Evolutionary conservation across 805 yeast species (phyloP), one percentile per base, ranked within the genome.

Genomic region (Monosporozyma siamensis): DNA sequence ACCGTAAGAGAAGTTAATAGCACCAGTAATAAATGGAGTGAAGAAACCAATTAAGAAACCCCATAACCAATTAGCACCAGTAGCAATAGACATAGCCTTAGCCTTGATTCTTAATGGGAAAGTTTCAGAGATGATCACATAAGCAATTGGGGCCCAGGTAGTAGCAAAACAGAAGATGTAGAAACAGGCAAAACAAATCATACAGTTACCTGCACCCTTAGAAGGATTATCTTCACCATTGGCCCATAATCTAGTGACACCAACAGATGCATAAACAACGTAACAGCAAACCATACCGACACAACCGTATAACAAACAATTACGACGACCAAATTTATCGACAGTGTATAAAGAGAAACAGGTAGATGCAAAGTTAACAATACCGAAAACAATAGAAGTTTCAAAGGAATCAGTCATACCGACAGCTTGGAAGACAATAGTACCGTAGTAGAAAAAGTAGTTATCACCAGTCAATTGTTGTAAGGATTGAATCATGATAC

Each of bases 121-220:
- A 32, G 79, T 70, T 65, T 82, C 88, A 30, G 87, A 76, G 31
- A 78, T 72, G 52, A 80, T 77, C 43, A 78, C 79, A 64, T 70
- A 81, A 38, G 75, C 78, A 55, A 76, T 74, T 56, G 86, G 84
- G 50, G 86, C 88, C 88, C 88, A 82, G 20, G 86, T 77, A 39
- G 80, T 74, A 26, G 88, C 88, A 55, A 81, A 82, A 69, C 72
- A 79, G 74, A 80, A 80, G 47, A 82, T 78, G 69, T 69, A 82
- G 57, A 82, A 67, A 68, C 86, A 79, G 18, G 87, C 72, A 52
- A 82, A 71, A 64, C 77, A 76, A 61, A 81, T 79, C 86, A 81
- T 78, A 45, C 77, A 81, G 59, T 77, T 65, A 66, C 87, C 87
- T 36, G 80, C 75, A 46, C 79, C 70, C 50, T 68, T 69, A 26